Base-by-base conservation (phyloP, 148 eudicot genomes). In the Pouteria glomerata region DNA sequence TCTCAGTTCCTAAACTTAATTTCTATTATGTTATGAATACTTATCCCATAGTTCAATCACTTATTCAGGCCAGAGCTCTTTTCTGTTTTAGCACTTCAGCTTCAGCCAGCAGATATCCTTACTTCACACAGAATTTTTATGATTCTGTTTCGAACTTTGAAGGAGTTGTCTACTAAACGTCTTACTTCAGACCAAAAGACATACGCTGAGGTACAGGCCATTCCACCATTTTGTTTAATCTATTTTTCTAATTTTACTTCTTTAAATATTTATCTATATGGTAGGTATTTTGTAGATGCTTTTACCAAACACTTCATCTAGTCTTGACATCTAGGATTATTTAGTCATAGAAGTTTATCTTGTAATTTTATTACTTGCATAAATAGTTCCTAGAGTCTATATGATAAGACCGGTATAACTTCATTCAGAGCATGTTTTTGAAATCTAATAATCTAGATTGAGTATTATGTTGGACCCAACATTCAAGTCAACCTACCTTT, bases 121-220 rank as follows among this genome's bases (percentile, higher is more conserved):
- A 79, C 90, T 50, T 96, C 97, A 39, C 96, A 90, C 72, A 90
- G 99, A 83, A 92, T 96, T 63, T 90, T 89, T 76, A 81, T 92
- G 87, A 90, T 90, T 78, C 97, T 96, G 63, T 96, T 92, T 42
- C 93, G 96, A 71, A 84, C 86, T 42, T 70, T 92, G 80, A 96
- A 96, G 88, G 97, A 92, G 83, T 76, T 96, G 76, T 90, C 99
- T 15, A 88, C 90, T 56, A 96, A 96, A 76, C 89, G 99, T 69
- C 94, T 96, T 58, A 74, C 94, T 48, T 82, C 96, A 56, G 99
- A 92, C 82, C 99, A 90, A 78, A 85, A 82, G 76, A 92, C 80
- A 68, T 95, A 79, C 78, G 88, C 99, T 63, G 89, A 95, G 94
- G 99, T 86, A 82, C 76, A 76, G 41, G 62, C 68, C 37, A 33